These are phyloP conservation scores for Metarhizium robertsii DNA, from an alignment of 2,329 filamentous ascomycete genomes.

Conservation along the genomic window DNA sequence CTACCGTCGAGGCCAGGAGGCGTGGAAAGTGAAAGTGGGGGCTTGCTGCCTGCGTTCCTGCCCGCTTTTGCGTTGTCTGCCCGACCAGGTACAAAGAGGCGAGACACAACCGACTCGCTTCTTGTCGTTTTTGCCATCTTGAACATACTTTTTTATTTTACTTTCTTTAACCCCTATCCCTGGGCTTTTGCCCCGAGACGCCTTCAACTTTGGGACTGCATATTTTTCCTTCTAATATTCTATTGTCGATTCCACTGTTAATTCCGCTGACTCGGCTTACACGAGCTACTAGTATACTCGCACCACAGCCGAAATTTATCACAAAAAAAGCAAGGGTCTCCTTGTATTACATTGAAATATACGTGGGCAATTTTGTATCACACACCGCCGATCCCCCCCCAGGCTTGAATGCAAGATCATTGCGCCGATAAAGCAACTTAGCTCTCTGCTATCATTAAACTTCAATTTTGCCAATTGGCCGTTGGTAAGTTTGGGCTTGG, in stretches of 20 bases:
- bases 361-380: not conserved
- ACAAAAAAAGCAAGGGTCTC: not conserved
- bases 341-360: not conserved
- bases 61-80: slow-evolving; percentile 3
- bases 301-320: not conserved
- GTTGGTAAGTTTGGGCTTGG: not conserved
- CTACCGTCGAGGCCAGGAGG: not conserved
- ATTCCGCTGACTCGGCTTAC: not conserved
- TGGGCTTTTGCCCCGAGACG: not conserved
- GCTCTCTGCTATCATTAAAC: not conserved
- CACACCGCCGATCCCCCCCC: not conserved
- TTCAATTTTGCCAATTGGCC: not conserved
- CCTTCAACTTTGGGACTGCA: not conserved
- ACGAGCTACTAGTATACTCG: not conserved
- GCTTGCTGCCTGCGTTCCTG: slow-evolving; percentile 4
- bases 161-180: not conserved
- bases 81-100: slow-evolving; percentile 4
- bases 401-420: not conserved
- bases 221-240: not conserved
- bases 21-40: not conserved
- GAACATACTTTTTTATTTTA: not conserved
- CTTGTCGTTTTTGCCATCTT: not conserved
- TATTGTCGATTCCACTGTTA: not conserved
- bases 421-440: not conserved
- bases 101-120: not conserved